Conservation (phyloP, 305 asterid species). For the Rubia balearica region DNA sequence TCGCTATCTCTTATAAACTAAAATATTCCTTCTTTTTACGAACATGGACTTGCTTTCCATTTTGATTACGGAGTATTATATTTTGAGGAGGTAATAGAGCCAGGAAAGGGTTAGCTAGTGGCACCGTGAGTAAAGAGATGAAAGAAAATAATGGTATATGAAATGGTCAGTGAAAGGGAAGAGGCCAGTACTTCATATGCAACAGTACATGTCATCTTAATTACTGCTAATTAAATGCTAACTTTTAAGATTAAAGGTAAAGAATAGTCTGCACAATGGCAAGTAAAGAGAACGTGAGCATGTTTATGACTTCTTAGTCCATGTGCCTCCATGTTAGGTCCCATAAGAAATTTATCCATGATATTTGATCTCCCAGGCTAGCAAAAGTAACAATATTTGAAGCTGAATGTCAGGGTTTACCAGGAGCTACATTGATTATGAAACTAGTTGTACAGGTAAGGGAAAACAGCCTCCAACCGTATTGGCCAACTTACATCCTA, state of each 20-base stretch:
- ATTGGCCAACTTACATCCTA: background rate
- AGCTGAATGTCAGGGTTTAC: background rate
- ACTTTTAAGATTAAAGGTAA: background rate
- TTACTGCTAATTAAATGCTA: background rate
- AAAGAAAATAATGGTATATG: background rate
- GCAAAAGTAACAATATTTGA: background rate
- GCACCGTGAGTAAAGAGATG: background rate
- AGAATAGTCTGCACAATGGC: background rate
- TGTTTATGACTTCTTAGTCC: background rate
- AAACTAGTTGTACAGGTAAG: background rate
- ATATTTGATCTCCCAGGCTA: background rate
- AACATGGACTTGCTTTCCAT: no score
- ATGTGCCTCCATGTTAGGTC: background rate
- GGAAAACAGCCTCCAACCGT: background rate
- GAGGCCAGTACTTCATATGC: background rate
- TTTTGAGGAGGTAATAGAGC: no score
- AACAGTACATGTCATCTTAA: background rate
- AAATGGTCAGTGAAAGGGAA: background rate
- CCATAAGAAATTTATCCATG: background rate
- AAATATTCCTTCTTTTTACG: no score
- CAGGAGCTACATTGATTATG: background rate
- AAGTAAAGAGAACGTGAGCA: background rate
- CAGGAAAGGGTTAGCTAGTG: no score
- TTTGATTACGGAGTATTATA: no score
- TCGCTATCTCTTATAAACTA: no score